Percentiles rank a stretch among this genome's conserved stretches.
Evolutionary conservation across 768 basidiomycete genomes (phyloP).

Genomic region (Gautieria morchelliformis): DNA sequence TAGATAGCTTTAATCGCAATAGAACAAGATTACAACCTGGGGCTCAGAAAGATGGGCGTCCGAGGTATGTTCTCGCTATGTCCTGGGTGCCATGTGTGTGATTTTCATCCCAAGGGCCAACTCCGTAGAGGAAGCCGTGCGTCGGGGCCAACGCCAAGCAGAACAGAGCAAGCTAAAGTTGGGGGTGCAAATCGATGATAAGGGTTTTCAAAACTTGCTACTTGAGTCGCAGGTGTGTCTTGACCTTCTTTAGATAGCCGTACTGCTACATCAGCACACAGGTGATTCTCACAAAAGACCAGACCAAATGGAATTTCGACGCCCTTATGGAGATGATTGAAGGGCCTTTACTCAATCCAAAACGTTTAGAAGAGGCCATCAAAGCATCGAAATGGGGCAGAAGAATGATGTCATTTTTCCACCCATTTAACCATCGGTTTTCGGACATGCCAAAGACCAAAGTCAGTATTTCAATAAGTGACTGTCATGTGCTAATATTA

Average conservation of each 20-base stretch:
- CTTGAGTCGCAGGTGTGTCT: constrained; percentile 72
- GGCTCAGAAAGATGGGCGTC: constrained; percentile 45
- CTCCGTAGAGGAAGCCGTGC: constrained; percentile 76
- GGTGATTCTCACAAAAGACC: constrained; percentile 84
- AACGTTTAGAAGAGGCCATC: constrained; percentile 90
- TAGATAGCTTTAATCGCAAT: constrained; percentile 93
- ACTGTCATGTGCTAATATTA: background rate
- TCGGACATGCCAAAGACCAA: constrained; percentile 68
- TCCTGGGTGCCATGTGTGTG: background rate
- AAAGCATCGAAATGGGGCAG: constrained; percentile 82
- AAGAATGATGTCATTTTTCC: constrained; percentile 88
- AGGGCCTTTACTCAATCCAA: constrained; percentile 84
- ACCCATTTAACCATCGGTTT: constrained; percentile 83
- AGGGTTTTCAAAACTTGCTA: constrained; percentile 73
- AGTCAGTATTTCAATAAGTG: constrained; percentile 24
- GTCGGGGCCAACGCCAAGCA: constrained; percentile 81
- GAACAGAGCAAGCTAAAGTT: constrained; percentile 85
- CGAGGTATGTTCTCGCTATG: constrained; percentile 37
- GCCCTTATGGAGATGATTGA: constrained; percentile 81
- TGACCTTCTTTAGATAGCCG: background rate
- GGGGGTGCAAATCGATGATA: constrained; percentile 94
- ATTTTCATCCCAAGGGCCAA: constrained; percentile 38
- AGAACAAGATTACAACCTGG: constrained; percentile 56
- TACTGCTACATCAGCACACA: background rate
- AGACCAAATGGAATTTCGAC: constrained; percentile 89